phyloP scores from a whole-genome alignment of 2,329 filamentous ascomycete species.

The Neoscytalidium dimidiatum region DNA sequence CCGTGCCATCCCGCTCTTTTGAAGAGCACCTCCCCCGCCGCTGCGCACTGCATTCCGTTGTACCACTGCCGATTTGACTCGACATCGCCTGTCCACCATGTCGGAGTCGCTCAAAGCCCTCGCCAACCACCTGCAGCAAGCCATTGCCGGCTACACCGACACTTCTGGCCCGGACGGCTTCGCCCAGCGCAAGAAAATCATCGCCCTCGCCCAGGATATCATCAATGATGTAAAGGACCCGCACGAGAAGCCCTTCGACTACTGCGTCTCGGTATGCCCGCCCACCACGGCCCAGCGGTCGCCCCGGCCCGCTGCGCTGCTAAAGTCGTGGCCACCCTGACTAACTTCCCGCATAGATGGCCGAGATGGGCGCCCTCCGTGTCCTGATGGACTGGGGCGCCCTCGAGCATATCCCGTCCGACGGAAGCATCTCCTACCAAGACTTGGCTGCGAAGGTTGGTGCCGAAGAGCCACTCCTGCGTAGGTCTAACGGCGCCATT shows the following conservation, averaged over 20 bases:
- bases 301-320: not conserved
- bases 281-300: not conserved
- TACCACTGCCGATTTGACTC: not conserved
- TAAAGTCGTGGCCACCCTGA: not conserved
- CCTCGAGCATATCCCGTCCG: conserved; percentile 5
- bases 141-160: not conserved
- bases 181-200: not conserved
- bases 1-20: not conserved
- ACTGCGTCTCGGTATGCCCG: not conserved
- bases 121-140: not conserved
- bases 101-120: not conserved
- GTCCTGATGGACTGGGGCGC: conserved; percentile 15
- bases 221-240: conserved; percentile 16
- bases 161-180: not conserved
- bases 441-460: conserved; percentile 4
- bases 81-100: not conserved
- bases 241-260: conserved; percentile 9
- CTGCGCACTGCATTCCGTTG: not conserved
- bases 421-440: conserved; percentile 8
- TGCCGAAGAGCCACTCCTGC: conserved; percentile 15
- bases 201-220: conserved; percentile 1
- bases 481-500: not conserved
- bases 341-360: not conserved
- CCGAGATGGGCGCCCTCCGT: conserved; percentile 10
- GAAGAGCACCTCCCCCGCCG: not conserved